A percentile compares a stretch with the other conserved stretches of the same genome.
Evolutionary conservation across 768 basidiomycete species (phyloP).

Genomic region (Hydnomerulius pinastri): DNA sequence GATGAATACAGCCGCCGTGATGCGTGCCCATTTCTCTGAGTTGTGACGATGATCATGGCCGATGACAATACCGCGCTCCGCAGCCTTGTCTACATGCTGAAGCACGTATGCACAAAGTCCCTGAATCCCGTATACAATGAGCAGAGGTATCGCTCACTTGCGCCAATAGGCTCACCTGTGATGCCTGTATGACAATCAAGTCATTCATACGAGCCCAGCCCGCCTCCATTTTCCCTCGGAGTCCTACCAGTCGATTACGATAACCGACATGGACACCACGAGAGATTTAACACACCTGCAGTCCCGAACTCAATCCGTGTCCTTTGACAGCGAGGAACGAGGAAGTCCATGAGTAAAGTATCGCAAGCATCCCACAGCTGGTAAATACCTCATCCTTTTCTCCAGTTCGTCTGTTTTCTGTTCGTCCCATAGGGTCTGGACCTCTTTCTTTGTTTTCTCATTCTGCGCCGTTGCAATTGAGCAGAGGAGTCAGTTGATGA

Average conservation of each 20-base stretch:
- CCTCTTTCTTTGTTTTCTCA: constrained; percentile 37
- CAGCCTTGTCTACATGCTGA: constrained; percentile 52
- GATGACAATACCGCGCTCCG: constrained; percentile 69
- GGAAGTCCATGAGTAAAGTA: background rate
- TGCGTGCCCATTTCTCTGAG: constrained; percentile 72
- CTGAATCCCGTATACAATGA: constrained; percentile 35
- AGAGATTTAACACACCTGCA: constrained; percentile 54
- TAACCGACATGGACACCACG: background rate
- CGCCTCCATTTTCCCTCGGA: constrained; percentile 83
- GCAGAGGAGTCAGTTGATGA: background rate
- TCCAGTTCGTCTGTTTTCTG: constrained; percentile 37
- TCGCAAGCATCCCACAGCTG: background rate
- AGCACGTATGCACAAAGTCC: constrained; percentile 77
- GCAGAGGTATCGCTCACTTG: background rate
- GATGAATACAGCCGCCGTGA: constrained; percentile 74
- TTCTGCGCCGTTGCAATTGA: constrained; percentile 35
- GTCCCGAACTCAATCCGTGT: constrained; percentile 85
- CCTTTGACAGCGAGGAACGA: constrained; percentile 34
- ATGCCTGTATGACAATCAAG: constrained; percentile 77
- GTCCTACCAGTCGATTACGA: constrained; percentile 43
- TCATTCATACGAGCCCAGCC: constrained; percentile 94
- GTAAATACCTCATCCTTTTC: constrained; percentile 42
- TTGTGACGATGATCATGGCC: constrained; percentile 87
- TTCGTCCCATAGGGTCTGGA: constrained; percentile 34
- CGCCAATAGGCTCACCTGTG: constrained; percentile 53